Base-by-base conservation (phyloP, 2,329 filamentous ascomycete genomes). In the Monosporascus sp. region DNA sequence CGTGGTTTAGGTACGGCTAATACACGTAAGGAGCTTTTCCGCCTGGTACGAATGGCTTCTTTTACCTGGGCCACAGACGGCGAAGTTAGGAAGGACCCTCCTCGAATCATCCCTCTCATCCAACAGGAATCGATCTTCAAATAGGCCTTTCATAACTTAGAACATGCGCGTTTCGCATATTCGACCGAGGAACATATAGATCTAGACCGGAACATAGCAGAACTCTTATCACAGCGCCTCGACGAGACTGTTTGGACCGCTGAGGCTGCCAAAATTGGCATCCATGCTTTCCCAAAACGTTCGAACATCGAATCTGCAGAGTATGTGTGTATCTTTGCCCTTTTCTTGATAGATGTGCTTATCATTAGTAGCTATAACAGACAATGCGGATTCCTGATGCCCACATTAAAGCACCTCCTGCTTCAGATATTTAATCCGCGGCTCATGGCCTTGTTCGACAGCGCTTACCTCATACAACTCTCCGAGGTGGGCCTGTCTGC, bases 401-500 rank as follows among this genome's bases (percentile, higher is more conserved):
- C 48, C 7, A 47, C 35, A 11, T 16, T 52, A 9, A 35, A 50
- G 47, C 45, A 31, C 17, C 40, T 53, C 4, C 38, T 52, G 16
- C 44, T 48, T 27, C 48, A 52, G 22, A 37, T 55, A 3, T 14
- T n/a, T 20, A n/a, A 37, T 20, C 27, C 24, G 20, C 37, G 48
- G 27, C 20, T 50, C 14, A 37, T 16, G 14, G 38, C 27, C 17
- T 24, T 50, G 16, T 7, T 52, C 17, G 20, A 53, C 2, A 20
- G 38, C 35, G 2, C 37, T 7, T 41, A 8, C 41, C 51, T 55
- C 26, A 37, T 47, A 37, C 50, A 55, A 41, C 37, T 55, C 20
- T 22, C 50, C 11, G 51, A 55, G 43, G 37, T 22, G 22, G 48
- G 53, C 43, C 31, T 55, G n/a, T 53, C 53, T 3, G 37, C 51